Percentiles rank a stretch among this genome's conserved stretches.
These are phyloP conservation scores for Epichloe scottii DNA, from an alignment of 2,329 filamentous ascomycete species.

Conservation along the genomic window DNA sequence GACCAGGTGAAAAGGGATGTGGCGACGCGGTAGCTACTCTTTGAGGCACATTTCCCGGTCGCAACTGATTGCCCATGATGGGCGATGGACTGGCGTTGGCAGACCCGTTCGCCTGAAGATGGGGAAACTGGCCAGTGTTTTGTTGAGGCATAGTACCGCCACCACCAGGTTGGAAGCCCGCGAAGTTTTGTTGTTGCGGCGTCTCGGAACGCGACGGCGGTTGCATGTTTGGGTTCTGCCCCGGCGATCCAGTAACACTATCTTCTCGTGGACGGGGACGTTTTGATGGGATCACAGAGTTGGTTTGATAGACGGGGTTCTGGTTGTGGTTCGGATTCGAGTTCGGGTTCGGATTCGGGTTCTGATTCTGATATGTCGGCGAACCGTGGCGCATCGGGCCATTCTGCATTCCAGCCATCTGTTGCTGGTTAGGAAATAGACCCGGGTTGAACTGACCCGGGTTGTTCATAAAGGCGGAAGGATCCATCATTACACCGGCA, in stretches of 20 bases:
- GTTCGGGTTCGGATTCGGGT: background rate
- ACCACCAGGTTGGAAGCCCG: constrained; percentile 56
- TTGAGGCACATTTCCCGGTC: constrained; percentile 58
- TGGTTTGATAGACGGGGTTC: constrained; percentile 63
- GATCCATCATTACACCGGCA: constrained; percentile 50
- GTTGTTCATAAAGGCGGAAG: constrained; percentile 50
- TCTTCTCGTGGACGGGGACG: constrained; percentile 72
- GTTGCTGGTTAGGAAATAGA: constrained; percentile 42
- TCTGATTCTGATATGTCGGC: constrained; percentile 54
- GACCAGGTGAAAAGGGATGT: constrained; percentile 73
- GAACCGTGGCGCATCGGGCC: constrained; percentile 74
- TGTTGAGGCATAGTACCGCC: constrained; percentile 48
- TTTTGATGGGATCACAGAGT: constrained; percentile 81
- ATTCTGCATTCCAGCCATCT: constrained; percentile 60
- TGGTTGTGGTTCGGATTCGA: constrained; percentile 6
- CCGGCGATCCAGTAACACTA: constrained; percentile 70
- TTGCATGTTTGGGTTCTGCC: constrained; percentile 59
- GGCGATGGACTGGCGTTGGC: constrained; percentile 84
- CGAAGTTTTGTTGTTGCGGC: constrained; percentile 64
- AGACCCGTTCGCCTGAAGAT: constrained; percentile 69
- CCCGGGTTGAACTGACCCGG: constrained; percentile 47
- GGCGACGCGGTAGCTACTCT: constrained; percentile 86
- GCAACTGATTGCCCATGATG: constrained; percentile 73
- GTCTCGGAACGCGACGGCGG: constrained; percentile 85
- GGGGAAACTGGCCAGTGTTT: constrained; percentile 60